Evolutionary conservation across 1,139 yeast genomes (phyloP).

Genomic region (Zygosaccharomyces sapae): DNA sequence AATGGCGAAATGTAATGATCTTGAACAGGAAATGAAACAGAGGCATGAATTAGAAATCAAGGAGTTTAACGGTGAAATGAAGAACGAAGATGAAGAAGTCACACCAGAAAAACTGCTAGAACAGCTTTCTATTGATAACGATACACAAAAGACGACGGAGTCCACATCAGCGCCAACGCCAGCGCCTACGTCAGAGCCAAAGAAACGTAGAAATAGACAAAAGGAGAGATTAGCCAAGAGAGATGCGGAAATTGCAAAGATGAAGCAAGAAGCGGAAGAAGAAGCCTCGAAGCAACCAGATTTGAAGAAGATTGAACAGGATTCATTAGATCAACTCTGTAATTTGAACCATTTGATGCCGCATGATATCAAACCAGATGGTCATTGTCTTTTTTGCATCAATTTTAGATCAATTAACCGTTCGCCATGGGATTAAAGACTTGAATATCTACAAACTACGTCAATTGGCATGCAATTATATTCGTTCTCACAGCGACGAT

Average conservation of each 20-base stretch:
- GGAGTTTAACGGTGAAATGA: slow-evolving; percentile 14
- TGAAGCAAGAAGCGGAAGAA: slow-evolving; percentile 61
- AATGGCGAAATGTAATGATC: slow-evolving; percentile 50
- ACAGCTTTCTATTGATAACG: slow-evolving; percentile 44
- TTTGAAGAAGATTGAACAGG: slow-evolving; percentile 64
- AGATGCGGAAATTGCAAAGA: slow-evolving; percentile 60
- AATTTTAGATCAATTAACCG: slow-evolving; percentile 65
- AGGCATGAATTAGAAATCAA: slow-evolving; percentile 53
- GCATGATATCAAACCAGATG: slow-evolving; percentile 79
- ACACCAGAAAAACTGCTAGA: slow-evolving; percentile 65
- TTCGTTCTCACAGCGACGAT: slow-evolving; percentile 58
- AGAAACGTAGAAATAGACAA: slow-evolving; percentile 60
- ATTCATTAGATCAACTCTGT: slow-evolving; percentile 55
- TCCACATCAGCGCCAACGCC: slow-evolving; percentile 12
- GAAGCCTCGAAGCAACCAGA: slow-evolving; percentile 71
- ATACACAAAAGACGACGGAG: slow-evolving; percentile 17
- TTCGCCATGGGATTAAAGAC: slow-evolving; percentile 42
- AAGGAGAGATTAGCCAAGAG: slow-evolving; percentile 77
- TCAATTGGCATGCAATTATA: slow-evolving; percentile 59
- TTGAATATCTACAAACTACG: slow-evolving; percentile 52
- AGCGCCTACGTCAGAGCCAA: slow-evolving; percentile 22
- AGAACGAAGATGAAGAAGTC: slow-evolving; percentile 41
- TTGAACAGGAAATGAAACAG: slow-evolving; percentile 53
- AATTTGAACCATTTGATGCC: slow-evolving; percentile 46
- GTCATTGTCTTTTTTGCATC: slow-evolving; percentile 91